Base-by-base conservation (phyloP, 1,139 yeast species). In the Yueomyces sp. region DNA sequence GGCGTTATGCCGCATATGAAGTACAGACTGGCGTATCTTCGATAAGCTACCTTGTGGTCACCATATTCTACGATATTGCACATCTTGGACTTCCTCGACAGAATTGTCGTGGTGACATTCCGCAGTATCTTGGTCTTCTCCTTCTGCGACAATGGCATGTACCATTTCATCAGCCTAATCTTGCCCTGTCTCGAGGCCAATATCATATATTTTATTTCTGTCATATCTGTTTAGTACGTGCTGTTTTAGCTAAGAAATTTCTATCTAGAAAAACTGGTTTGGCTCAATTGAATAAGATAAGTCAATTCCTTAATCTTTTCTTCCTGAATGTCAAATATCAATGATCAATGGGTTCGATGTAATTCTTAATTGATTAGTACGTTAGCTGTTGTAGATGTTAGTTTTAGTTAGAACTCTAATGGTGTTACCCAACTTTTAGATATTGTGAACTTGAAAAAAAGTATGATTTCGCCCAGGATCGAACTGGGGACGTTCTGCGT, bases 401-500 rank as follows among this genome's bases (percentile, higher is more conserved):
- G 19, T 19, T 19, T 19, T 19, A 19, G 2, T 19, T 19, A 2
- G 19, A 19, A 19, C 19, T 19, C 19, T 19, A 19, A 1, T 19
- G 19, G 19, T 19, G 19, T 19, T 19, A 19, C 19, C 19, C 19
- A 19, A 19, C 19, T 19, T 19, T 19, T 19, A 19, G 19, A 19
- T 19, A 19, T 19, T 19, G 19, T 19, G 19, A 19, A 19, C 19
- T 19, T 19, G 19, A 19, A 19, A 29, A 29, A 6, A 6, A 6
- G 46, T 57, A 58, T 86, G 95, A 83, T 82, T 83, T 77, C 81
- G 86, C 95, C 95, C 96, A 85, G 96, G 95, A 82, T 86, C 95
- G 96, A 86, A 86, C 96, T 84, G 95, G 95, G 95, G 95, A 86
- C 95, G 89, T 84, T 82, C 89, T 82, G 95, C 95, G 95, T 85